Evolutionary conservation across 192 early-diverging fungal genomes (phyloP), one percentile per base, ranked within the genome.

Genomic region (Blastocladiella britannica): DNA sequence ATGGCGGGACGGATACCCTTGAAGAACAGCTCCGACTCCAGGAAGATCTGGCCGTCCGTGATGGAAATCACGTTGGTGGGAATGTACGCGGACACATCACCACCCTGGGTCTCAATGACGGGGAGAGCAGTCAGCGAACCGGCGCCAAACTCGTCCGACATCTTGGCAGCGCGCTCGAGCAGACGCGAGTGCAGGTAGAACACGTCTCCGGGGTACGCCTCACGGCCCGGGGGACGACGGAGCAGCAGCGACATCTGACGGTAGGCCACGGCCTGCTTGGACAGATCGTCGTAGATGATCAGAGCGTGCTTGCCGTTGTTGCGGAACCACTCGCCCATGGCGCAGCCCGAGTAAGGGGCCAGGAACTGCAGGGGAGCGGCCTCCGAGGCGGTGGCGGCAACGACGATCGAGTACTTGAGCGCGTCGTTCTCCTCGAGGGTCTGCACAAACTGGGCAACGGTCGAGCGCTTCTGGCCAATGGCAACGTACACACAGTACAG

Each of bases 61-160:
- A 98, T 98, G 74, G 94, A 97, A 93, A 97, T 97, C 66, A 97
- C 92, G 81, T 97, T 97, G 69, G 94, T 97, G 61, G 94, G 94
- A 82, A 97, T 97, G 81, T 97, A 97, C 28, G 94, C 94, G 65
- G 94, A 97, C 71, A 97, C 94, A 88, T 95, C 94, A 76, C 94
- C 94, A 82, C 94, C 94, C 78, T 95, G 91, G 62, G 94, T 97
- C 73, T 97, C 94, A 79, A 97, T 95, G 67, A 97, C 89, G 71
- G 94, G 94, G 57, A 97, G 83, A 37, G 93, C 93, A 58, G 93
- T 97, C 80, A 97, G 80, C 71, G 93, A 95, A 73, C 91, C 91
- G 64, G 80, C 85, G 62, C 91, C 91, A 74, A 86, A 81, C 63
- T 77, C 74, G 77, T 92, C 85, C 86, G 88, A 93, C 89, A 97